Base-by-base conservation (phyloP, 306 rosid genomes). In the Rosa persica region DNA sequence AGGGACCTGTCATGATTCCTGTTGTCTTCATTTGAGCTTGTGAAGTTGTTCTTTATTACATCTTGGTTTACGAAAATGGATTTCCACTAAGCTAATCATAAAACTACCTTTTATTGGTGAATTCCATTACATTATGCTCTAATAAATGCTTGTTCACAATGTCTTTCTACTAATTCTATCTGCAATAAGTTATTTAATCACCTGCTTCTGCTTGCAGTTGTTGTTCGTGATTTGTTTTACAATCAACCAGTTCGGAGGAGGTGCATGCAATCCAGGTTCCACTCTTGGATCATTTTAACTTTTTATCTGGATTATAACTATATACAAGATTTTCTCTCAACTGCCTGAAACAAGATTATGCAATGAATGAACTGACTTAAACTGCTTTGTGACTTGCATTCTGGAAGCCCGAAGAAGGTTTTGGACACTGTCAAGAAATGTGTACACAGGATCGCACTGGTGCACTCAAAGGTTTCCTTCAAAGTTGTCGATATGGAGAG, bases 161-260 rank as follows among this genome's bases (percentile, higher is more conserved):
- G 20, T 74, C 43, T 48, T 40, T 20, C 25, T 52, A 30, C 23
- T 49, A n/a, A 54, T 70, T 76, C 5, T 54, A 44, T 72, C 10
- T n/a, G 43, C 46, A 65, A 76, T 49, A 73, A 72, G 46, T 8
- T 66, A 67, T 27, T 75, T 75, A 25, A 72, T 76, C 70, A 60
- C 83, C 83, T 76, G 82, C 30, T 67, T 75, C 64, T 68, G 13
- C 17, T 68, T 68, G 86, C 89, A 95, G 99, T 91, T 82, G 77
- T 83, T 84, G 97, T 90, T 72, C 95, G 92, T 40, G 99, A 95
- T 85, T 83, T 93, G 81, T 95, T 91, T 83, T 93, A 95, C 92
- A 95, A 93, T 84, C 99, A 95, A 85, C 99, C 98, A 46, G 96
- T 93, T 86, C 90, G 98, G 83, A 93, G 97, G 88, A 93, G 91